Evolutionary conservation across 164 flowering plant species (phyloP), one percentile per base, ranked within the genome.

Genomic region (Pachysandra terminalis): DNA sequence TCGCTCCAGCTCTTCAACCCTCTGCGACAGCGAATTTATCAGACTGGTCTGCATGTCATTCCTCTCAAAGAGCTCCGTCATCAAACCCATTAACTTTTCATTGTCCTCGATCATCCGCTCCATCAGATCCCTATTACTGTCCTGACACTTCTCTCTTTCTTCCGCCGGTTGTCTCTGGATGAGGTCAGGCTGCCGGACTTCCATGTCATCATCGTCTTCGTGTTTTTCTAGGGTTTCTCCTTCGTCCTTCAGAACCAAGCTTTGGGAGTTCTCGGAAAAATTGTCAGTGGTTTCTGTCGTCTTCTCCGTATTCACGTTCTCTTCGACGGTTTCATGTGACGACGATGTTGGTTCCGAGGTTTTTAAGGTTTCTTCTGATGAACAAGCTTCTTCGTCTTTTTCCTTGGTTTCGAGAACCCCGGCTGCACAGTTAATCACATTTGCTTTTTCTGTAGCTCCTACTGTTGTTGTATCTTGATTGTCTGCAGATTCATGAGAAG

Each of bases 1-100:
- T 67, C 67, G 84, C 85, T 90, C 92, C 41, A 87, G 74, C 73
- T 72, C 75, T 76, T 83, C 90, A 25, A 90, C 89, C 53, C 96
- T 74, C 45, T 69, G 78, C 4, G 88, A 68, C 59, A 90, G 70
- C 9, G 83, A 69, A 60, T 59, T 77, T 26, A 90, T 51, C 74
- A 84, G 22, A 69, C 69, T 68, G 9, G 71, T 79, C 74, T 87
- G 89, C 78, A 56, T 1, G 40, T 64, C 78, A 48, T 84, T 86
- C 73, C 69, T 82, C 78, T 82, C 88, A 14, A 71, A 77, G 40
- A 90, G 73, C 67, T 84, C 71, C 19, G 76, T 66, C 75, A 90
- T 79, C 82, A 88, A 0, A 4, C 79, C 78, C 81, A 80, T 77
- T 81, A 88, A 68, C 73, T 66, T 85, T 80, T 71, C 77, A 68